Percentiles rank a stretch among this genome's conserved stretches.
These are phyloP conservation scores for Russula earlei DNA, from an alignment of 768 basidiomycete species.

Conservation along the genomic window DNA sequence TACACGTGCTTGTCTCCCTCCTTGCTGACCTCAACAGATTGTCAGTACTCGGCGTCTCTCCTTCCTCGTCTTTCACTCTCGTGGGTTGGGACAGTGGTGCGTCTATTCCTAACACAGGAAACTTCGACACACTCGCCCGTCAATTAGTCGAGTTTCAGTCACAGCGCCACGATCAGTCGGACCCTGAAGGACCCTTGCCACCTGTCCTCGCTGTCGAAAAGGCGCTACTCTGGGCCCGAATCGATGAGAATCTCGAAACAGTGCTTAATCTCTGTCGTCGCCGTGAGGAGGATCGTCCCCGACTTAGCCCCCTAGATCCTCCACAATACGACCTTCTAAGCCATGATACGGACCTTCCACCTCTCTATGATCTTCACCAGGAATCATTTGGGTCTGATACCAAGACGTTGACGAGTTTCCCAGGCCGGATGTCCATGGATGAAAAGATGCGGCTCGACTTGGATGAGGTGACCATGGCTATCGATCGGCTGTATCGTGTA, in stretches of 20 bases:
- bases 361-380: conserved; percentile 25
- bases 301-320: not conserved
- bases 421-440: conserved; percentile 26
- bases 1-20: conserved; percentile 58
- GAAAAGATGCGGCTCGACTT: conserved; percentile 86
- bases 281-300: conserved; percentile 13
- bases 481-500: conserved; percentile 78
- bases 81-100: conserved; percentile 16
- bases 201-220: conserved; percentile 20
- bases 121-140: conserved; percentile 13
- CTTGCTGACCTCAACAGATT: conserved; percentile 60
- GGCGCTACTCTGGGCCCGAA: conserved; percentile 17
- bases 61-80: conserved; percentile 19
- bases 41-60: conserved; percentile 27
- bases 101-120: conserved; percentile 24
- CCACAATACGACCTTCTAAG: conserved; percentile 23
- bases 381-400: conserved; percentile 2
- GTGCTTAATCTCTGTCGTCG: conserved; percentile 16
- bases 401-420: conserved; percentile 11
- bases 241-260: conserved; percentile 18
- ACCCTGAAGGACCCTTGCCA: conserved; percentile 1
- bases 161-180: conserved; percentile 10
- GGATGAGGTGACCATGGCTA: conserved; percentile 76
- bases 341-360: conserved; percentile 27
- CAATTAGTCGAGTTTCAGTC: conserved; percentile 19